Percentiles rank a stretch among this genome's conserved stretches.
Evolutionary conservation across 192 early-diverging fungal genomes (phyloP).

Genomic region (Phycomyces blakesleeanus): DNA sequence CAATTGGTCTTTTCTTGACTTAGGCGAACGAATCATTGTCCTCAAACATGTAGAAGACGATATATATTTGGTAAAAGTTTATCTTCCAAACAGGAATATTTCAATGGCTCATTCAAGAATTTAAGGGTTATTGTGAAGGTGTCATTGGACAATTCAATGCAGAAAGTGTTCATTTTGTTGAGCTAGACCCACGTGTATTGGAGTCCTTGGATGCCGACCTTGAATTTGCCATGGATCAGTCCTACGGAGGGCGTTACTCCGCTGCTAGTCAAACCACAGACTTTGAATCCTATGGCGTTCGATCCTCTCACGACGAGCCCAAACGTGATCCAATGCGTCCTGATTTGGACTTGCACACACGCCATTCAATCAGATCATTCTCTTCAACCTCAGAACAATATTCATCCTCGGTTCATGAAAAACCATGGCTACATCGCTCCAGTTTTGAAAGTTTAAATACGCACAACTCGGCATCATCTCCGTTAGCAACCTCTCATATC

Average conservation of each 20-base stretch:
- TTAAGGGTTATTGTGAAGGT: conserved; percentile 54
- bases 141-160: conserved; percentile 51
- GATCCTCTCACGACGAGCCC: conserved; percentile 1
- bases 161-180: conserved; percentile 47
- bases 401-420: neutral
- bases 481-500: conserved; percentile 4
- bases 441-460: conserved; percentile 18
- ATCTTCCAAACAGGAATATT: no score
- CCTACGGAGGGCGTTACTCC: neutral
- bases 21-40: conserved; percentile 38
- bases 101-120: neutral
- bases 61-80: conserved; percentile 8
- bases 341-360: neutral
- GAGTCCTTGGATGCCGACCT: conserved; percentile 30
- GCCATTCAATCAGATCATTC: conserved; percentile 13
- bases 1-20: neutral
- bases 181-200: conserved; percentile 37
- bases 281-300: conserved; percentile 2
- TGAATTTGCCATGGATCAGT: conserved; percentile 9
- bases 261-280: neutral
- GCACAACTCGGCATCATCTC: conserved; percentile 2
- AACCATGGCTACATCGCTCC: conserved; percentile 8
- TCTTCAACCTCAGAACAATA: conserved; percentile 18
- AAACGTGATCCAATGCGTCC: neutral
- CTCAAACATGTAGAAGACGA: conserved; percentile 38